These are phyloP conservation scores for Grigorovia transvaalensis DNA, from an alignment of 805 yeast genomes.

Conservation along the genomic window DNA sequence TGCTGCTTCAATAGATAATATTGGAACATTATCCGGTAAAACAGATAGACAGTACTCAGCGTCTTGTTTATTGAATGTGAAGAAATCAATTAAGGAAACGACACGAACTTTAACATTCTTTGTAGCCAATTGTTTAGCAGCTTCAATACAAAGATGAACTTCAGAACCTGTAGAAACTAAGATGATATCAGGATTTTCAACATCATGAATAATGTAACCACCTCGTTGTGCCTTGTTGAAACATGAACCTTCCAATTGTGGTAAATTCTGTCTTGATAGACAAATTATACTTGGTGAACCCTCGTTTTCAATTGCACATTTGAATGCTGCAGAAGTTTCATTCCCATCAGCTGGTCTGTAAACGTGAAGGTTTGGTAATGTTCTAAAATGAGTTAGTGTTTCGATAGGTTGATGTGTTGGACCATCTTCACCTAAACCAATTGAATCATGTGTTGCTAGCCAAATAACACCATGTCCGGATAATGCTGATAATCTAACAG, in stretches of 20 bases:
- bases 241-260: slow-evolving; percentile 88
- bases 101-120: slow-evolving; percentile 58
- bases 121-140: slow-evolving; percentile 54
- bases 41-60: slow-evolving; percentile 72
- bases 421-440: slow-evolving; percentile 88
- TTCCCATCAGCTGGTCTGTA: slow-evolving; percentile 95
- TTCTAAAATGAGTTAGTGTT: slow-evolving; percentile 79
- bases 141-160: slow-evolving; percentile 67
- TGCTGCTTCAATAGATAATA: slow-evolving; percentile 88
- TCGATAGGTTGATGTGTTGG: slow-evolving; percentile 92
- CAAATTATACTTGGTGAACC: slow-evolving; percentile 68
- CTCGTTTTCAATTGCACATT: slow-evolving; percentile 47
- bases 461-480: slow-evolving; percentile 75
- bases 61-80: slow-evolving; percentile 77
- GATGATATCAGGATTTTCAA: slow-evolving; percentile 56
- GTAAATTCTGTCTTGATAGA: slow-evolving; percentile 75
- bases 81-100: slow-evolving; percentile 89
- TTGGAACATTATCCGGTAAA: slow-evolving; percentile 90
- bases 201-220: slow-evolving; percentile 69
- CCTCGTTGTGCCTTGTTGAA: slow-evolving; percentile 90
- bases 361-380: slow-evolving; percentile 69
- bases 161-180: slow-evolving; percentile 92
- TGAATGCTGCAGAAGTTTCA: slow-evolving; percentile 77
- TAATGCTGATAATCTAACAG: slow-evolving; percentile 73
- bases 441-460: slow-evolving; percentile 88